These are phyloP conservation scores for Dryas octopetala DNA, from an alignment of 306 rosid genomes.

Conservation along the genomic window DNA sequence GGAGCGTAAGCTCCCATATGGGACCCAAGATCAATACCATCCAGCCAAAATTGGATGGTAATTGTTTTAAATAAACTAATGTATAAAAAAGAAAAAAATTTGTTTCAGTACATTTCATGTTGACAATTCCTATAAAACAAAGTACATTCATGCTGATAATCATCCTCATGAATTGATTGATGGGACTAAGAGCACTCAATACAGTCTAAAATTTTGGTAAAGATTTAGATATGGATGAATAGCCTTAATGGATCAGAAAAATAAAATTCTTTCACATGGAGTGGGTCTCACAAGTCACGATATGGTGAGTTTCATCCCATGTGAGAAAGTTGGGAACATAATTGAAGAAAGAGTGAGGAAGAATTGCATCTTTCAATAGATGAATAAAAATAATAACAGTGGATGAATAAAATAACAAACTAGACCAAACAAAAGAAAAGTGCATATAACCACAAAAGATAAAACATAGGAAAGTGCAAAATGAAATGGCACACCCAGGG, in stretches of 20 bases:
- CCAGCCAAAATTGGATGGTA: slow-evolving; percentile 2
- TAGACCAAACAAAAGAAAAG: neutral
- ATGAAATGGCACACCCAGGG: neutral
- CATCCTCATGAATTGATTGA: neutral
- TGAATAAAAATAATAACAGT: neutral
- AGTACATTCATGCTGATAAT: neutral
- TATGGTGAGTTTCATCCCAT: neutral
- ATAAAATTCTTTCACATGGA: neutral
- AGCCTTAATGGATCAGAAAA: neutral
- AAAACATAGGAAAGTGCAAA: neutral
- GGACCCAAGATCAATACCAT: neutral
- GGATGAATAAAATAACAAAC: neutral
- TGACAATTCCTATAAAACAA: no score
- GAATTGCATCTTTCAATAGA: neutral
- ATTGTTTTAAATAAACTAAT: neutral
- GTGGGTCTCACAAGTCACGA: neutral
- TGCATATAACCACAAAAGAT: neutral
- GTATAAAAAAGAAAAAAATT: neutral
- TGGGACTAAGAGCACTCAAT: neutral
- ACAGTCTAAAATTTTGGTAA: neutral
- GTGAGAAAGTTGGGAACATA: neutral
- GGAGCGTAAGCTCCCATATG: neutral
- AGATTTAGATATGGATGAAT: neutral
- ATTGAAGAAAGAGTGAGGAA: neutral
- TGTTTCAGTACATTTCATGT: neutral